These are phyloP conservation scores for Aureobasidium pullulans DNA, from an alignment of 2,329 filamentous ascomycete genomes.

Conservation along the genomic window DNA sequence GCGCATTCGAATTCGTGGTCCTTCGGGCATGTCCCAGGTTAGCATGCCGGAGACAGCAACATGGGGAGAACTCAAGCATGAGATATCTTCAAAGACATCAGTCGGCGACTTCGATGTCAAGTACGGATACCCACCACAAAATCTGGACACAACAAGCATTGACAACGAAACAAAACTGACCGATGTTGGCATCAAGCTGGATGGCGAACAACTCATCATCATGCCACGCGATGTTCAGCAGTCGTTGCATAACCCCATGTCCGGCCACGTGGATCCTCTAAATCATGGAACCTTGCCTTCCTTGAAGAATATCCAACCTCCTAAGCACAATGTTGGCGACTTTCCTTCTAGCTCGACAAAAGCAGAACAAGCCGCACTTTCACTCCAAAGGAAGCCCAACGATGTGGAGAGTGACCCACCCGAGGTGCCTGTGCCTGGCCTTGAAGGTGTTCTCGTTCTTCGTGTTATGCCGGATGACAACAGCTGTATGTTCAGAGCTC, in stretches of 20 bases:
- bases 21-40: constrained; percentile 63
- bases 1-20: constrained; percentile 68
- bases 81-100: constrained; percentile 57
- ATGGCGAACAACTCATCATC: constrained; percentile 64
- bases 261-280: constrained; percentile 19
- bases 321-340: constrained; percentile 22
- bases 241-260: constrained; percentile 27
- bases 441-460: constrained; percentile 57
- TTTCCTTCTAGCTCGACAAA: constrained; percentile 19
- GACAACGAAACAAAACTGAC: constrained; percentile 43
- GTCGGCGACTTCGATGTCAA: constrained; percentile 66
- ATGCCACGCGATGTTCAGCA: constrained; percentile 37
- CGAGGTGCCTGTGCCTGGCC: constrained; percentile 50
- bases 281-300: constrained; percentile 22
- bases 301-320: constrained; percentile 18
- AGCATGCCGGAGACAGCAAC: constrained; percentile 62
- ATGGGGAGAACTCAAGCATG: constrained; percentile 52
- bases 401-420: constrained; percentile 51
- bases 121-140: constrained; percentile 73
- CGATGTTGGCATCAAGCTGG: constrained; percentile 53
- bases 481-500: constrained; percentile 84
- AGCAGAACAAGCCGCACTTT: constrained; percentile 26
- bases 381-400: constrained; percentile 36
- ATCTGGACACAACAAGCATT: constrained; percentile 53
- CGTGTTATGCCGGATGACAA: constrained; percentile 97